Evolutionary conservation across 306 rosid species (phyloP), one percentile per base, ranked within the genome.

Genomic region (Urtica urens): DNA sequence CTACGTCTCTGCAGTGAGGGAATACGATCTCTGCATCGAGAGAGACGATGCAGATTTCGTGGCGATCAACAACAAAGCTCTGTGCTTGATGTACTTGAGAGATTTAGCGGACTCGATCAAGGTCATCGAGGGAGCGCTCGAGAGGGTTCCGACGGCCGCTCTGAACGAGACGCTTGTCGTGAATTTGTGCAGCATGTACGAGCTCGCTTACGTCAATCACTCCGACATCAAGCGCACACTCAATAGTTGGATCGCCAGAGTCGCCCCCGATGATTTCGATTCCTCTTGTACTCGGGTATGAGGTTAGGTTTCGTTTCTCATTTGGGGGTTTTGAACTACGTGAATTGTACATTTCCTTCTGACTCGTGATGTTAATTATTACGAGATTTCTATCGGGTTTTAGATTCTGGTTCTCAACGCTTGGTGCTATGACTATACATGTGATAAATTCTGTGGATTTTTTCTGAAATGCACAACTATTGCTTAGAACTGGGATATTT

Each of bases 261-360:
- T 88, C 62, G 97, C 95, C 16, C 97, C 97, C 7, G 97, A 83
- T 65, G 97, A 88, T 38, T 88, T 88, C 20, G 95, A 88, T 74
- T 65, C 93, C 6, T 27, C 95, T 0, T 76, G 86, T 56, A 88
- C 86, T 17, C 79, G 97, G 23, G 73, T 72, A 15, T 87, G 77
- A 78, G 87, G 81, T 87, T n/a, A n/a, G n/a, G n/a, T n/a, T n/a
- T n/a, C n/a, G n/a, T n/a, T n/a, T n/a, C n/a, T n/a, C n/a, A n/a
- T n/a, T n/a, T n/a, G n/a, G n/a, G n/a, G n/a, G n/a, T n/a, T n/a
- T n/a, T n/a, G n/a, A n/a, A n/a, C n/a, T n/a, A n/a, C n/a, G n/a
- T n/a, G n/a, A n/a, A n/a, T n/a, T n/a, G n/a, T n/a, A n/a, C n/a
- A n/a, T n/a, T n/a, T n/a, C n/a, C n/a, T n/a, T n/a, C n/a, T n/a